Evolutionary conservation across 2,329 filamentous ascomycete species (phyloP).

Genomic region (Grosmannia penicillata): DNA sequence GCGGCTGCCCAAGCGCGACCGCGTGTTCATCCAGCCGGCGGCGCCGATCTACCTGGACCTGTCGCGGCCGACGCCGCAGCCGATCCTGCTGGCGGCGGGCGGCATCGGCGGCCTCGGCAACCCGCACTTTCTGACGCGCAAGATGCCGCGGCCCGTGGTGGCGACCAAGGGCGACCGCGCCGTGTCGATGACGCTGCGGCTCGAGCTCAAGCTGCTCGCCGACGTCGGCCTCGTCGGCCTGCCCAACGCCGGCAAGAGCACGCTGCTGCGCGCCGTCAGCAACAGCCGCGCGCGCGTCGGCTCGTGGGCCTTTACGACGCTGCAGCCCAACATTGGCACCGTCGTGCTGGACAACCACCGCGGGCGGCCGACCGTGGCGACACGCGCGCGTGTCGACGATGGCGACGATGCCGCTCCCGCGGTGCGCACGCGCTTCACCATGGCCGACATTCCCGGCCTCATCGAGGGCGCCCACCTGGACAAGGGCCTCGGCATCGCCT

Average conservation of each 20-base stretch:
- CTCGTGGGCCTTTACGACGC: slow-evolving; percentile 91
- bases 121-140: slow-evolving; percentile 73
- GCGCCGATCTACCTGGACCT: slow-evolving; percentile 61
- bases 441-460: slow-evolving; percentile 90
- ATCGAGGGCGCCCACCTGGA: slow-evolving; percentile 89
- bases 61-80: slow-evolving; percentile 62
- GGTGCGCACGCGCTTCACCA: slow-evolving; percentile 67
- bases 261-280: slow-evolving; percentile 71
- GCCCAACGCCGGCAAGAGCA: slow-evolving; percentile 93
- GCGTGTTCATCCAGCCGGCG: slow-evolving; percentile 50
- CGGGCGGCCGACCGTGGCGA: slow-evolving; percentile 45
- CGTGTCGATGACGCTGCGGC: slow-evolving; percentile 62
- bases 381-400: slow-evolving; percentile 16
- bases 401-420: slow-evolving; percentile 31
- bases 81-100: slow-evolving; percentile 74
- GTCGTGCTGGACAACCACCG: slow-evolving; percentile 81
- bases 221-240: slow-evolving; percentile 90
- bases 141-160: slow-evolving; percentile 65
- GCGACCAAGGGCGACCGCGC: slow-evolving; percentile 76
- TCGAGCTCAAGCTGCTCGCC: slow-evolving; percentile 89
- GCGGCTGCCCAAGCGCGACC: slow-evolving; percentile 33
- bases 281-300: slow-evolving; percentile 82
- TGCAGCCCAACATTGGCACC: slow-evolving; percentile 84
- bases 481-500: slow-evolving; percentile 77
- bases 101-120: slow-evolving; percentile 86